Percentiles rank a stretch among this genome's conserved stretches.
Conservation (phyloP, 441 rosid species). For the Croton setiger region DNA sequence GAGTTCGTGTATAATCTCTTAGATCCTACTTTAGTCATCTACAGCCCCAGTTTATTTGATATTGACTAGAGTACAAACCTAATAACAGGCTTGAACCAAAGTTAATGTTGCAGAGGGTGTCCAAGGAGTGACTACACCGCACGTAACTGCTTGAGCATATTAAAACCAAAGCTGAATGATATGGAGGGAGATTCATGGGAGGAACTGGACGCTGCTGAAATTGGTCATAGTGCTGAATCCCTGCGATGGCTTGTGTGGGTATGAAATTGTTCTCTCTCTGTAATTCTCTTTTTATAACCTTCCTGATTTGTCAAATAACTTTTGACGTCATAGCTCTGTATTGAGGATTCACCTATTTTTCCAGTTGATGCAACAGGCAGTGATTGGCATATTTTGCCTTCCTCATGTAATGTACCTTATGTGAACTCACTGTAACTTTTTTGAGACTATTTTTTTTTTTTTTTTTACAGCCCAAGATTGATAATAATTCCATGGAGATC, state of each 20-base stretch:
- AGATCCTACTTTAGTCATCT: conserved; percentile 1
- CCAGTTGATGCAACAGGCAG: not conserved
- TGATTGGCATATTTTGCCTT: not conserved
- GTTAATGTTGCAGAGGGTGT: conserved; percentile 89
- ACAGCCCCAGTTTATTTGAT: conserved; percentile 29
- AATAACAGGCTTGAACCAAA: conserved; percentile 58
- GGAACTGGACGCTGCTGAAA: conserved; percentile 68
- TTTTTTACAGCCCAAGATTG: conserved; percentile 64
- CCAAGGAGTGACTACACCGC: conserved; percentile 67
- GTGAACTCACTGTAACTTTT: not conserved
- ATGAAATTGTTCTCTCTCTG: conserved; percentile 20
- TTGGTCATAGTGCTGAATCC: conserved; percentile 70
- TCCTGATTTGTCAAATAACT: not conserved
- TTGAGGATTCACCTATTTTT: not conserved
- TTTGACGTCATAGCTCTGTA: not conserved
- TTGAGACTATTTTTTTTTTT: not conserved
- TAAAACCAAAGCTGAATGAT: conserved; percentile 66
- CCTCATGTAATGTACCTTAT: not conserved
- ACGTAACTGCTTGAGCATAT: conserved; percentile 54
- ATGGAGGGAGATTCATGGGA: conserved; percentile 87
- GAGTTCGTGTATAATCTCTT: not conserved
- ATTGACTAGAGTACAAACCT: conserved; percentile 44
- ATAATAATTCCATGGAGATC: conserved; percentile 53
- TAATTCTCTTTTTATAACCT: not conserved
- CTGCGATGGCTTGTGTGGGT: conserved; percentile 94